Conservation (phyloP, 805 yeast species). For the Kodamaea fukazawae region DNA sequence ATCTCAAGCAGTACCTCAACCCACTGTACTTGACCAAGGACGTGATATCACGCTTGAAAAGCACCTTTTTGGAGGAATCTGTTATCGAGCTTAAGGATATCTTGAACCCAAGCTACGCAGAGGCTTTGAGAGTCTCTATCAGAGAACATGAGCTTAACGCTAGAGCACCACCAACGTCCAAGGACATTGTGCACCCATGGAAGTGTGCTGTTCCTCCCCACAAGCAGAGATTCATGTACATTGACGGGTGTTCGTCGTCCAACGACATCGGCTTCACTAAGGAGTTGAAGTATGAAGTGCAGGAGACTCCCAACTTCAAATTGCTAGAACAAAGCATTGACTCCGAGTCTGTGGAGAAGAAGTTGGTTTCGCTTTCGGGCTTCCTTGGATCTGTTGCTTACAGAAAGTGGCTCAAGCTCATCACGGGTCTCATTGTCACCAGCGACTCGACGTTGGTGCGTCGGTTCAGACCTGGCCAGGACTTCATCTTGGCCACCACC, state of each 20-base stretch:
- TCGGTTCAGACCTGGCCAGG: conserved; percentile 92
- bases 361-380: conserved; percentile 51
- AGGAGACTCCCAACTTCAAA: conserved; percentile 56
- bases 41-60: conserved; percentile 42
- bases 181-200: conserved; percentile 74
- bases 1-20: conserved; percentile 55
- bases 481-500: conserved; percentile 85
- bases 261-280: conserved; percentile 15
- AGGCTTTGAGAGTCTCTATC: conserved; percentile 43
- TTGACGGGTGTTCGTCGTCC: conserved; percentile 51
- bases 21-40: conserved; percentile 39
- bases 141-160: conserved; percentile 60
- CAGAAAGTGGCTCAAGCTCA: conserved; percentile 60
- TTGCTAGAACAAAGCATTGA: background rate
- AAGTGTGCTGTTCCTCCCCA: conserved; percentile 91
- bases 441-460: conserved; percentile 72
- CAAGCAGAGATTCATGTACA: conserved; percentile 80
- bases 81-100: conserved; percentile 65
- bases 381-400: conserved; percentile 63
- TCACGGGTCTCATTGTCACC: conserved; percentile 62
- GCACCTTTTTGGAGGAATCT: conserved; percentile 63
- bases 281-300: conserved; percentile 40
- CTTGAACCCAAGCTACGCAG: conserved; percentile 55
- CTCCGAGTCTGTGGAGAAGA: conserved; percentile 28
- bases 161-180: conserved; percentile 53